Conservation (phyloP, 768 basidiomycete species). For the Hericium alpestre region DNA sequence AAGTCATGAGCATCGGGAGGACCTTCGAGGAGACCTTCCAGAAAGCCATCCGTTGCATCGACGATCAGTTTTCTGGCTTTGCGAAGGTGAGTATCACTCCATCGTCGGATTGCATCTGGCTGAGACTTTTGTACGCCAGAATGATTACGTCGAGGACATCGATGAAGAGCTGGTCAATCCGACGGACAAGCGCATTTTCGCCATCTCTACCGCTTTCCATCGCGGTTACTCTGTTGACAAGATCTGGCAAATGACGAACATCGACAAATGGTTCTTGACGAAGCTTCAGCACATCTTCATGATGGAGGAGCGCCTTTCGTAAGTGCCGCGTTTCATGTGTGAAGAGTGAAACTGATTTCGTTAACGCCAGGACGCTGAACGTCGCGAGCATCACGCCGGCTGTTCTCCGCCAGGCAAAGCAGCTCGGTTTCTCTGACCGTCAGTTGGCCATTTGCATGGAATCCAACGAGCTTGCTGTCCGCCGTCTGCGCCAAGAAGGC, state of each 20-base stretch:
- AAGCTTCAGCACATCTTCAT: slow-evolving; percentile 75
- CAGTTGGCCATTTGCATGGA: slow-evolving; percentile 75
- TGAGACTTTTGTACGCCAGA: slow-evolving; percentile 34
- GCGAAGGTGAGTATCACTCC: slow-evolving; percentile 44
- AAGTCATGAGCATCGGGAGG: slow-evolving; percentile 98
- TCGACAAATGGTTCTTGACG: slow-evolving; percentile 97
- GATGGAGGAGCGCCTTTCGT: slow-evolving; percentile 74
- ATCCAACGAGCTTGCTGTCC: slow-evolving; percentile 89
- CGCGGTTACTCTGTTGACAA: slow-evolving; percentile 90
- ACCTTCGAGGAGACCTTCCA: slow-evolving; percentile 99
- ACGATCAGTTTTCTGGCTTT: slow-evolving; percentile 91
- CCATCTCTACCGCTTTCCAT: slow-evolving; percentile 89
- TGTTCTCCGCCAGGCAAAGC: slow-evolving; percentile 75
- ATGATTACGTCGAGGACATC: slow-evolving; percentile 79
- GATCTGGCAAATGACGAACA: slow-evolving; percentile 95
- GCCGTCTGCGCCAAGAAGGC: slow-evolving; percentile 76
- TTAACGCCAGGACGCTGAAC: slow-evolving; percentile 41
- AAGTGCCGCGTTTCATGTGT: slow-evolving; percentile 21
- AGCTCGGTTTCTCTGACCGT: slow-evolving; percentile 91
- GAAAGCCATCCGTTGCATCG: slow-evolving; percentile 94
- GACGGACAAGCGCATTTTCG: slow-evolving; percentile 95
- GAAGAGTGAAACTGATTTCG: too few species aligned
- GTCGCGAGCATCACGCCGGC: slow-evolving; percentile 52
- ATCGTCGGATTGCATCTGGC: background rate
- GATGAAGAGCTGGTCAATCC: slow-evolving; percentile 91